Evolutionary conservation across 2,329 filamentous ascomycete species (phyloP).

Genomic region (Cladosporium sp.): DNA sequence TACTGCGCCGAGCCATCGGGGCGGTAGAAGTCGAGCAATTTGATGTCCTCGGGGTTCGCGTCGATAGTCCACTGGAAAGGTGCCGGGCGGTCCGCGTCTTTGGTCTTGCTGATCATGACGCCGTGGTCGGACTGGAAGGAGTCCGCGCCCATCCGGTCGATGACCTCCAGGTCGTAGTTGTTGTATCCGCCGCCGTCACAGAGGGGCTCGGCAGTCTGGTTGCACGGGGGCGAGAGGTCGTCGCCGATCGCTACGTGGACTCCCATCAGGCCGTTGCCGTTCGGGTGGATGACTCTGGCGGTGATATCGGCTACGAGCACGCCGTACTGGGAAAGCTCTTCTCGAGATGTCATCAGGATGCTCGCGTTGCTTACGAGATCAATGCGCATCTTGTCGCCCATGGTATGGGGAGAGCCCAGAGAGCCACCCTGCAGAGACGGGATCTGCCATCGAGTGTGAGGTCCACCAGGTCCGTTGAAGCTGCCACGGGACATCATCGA

Average conservation of each 20-base stretch:
- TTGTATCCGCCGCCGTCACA: slow-evolving; percentile 49
- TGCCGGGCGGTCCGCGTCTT: slow-evolving; percentile 34
- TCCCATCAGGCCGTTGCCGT: slow-evolving; percentile 39
- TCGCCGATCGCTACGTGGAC: slow-evolving; percentile 42
- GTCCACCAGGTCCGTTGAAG: slow-evolving; percentile 50
- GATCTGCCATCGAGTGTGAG: slow-evolving; percentile 49
- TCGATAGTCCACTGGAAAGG: slow-evolving; percentile 53
- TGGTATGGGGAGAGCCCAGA: slow-evolving; percentile 48
- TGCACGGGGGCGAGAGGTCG: slow-evolving; percentile 43
- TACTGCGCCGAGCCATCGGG: slow-evolving; percentile 44
- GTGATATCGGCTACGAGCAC: slow-evolving; percentile 43
- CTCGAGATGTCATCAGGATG: slow-evolving; percentile 41
- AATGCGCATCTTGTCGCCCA: slow-evolving; percentile 50
- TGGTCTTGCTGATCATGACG: slow-evolving; percentile 51
- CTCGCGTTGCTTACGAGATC: slow-evolving; percentile 40
- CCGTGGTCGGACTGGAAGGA: slow-evolving; percentile 48
- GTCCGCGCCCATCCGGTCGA: slow-evolving; percentile 50
- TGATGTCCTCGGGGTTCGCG: slow-evolving; percentile 49
- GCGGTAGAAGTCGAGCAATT: slow-evolving; percentile 44
- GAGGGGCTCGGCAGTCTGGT: slow-evolving; percentile 36
- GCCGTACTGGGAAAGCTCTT: slow-evolving; percentile 39
- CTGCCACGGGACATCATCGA: slow-evolving; percentile 48
- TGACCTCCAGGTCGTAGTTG: slow-evolving; percentile 48
- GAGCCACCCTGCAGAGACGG: slow-evolving; percentile 44
- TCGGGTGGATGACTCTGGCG: slow-evolving; percentile 39